Conservation (phyloP, 1,284 basidiomycete genomes). For the Ceratobasidium sp. region DNA sequence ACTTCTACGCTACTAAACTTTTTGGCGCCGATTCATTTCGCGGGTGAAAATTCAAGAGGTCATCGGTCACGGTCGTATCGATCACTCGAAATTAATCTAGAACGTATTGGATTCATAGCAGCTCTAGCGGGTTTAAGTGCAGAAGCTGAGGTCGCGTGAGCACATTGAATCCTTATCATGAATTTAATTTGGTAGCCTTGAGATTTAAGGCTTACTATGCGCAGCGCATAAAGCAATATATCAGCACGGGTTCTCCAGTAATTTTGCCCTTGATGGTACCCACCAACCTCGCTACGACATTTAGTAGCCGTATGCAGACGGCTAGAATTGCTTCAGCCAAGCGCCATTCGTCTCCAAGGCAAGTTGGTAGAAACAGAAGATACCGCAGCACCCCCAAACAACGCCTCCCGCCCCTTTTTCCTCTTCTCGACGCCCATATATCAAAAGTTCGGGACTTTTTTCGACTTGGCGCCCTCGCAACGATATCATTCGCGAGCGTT, state of each 20-base stretch:
- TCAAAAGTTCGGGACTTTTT: background rate
- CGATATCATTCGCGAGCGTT: background rate
- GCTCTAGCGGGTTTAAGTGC: too few relatives aligned
- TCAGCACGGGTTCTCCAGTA: background rate
- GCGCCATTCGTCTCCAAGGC: background rate
- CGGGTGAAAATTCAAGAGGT: too few relatives aligned
- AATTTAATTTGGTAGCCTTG: too few relatives aligned
- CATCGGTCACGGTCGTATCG: too few relatives aligned
- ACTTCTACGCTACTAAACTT: too few relatives aligned
- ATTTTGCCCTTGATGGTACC: background rate
- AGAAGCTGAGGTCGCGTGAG: too few relatives aligned
- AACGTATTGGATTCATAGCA: too few relatives aligned
- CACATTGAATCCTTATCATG: too few relatives aligned
- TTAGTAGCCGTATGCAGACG: background rate
- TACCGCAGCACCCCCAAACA: background rate
- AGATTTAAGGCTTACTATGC: too few relatives aligned
- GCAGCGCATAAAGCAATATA: background rate
- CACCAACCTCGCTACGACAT: background rate
- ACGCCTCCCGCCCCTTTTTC: background rate
- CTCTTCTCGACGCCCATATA: background rate
- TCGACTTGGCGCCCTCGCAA: background rate
- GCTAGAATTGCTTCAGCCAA: background rate
- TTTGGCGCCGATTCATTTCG: too few relatives aligned
- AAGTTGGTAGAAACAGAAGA: background rate
- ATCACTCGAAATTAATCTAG: too few relatives aligned